Conservation (phyloP, 225 moss, liverwort and hornwort genomes). For the Neckera pumila region DNA sequence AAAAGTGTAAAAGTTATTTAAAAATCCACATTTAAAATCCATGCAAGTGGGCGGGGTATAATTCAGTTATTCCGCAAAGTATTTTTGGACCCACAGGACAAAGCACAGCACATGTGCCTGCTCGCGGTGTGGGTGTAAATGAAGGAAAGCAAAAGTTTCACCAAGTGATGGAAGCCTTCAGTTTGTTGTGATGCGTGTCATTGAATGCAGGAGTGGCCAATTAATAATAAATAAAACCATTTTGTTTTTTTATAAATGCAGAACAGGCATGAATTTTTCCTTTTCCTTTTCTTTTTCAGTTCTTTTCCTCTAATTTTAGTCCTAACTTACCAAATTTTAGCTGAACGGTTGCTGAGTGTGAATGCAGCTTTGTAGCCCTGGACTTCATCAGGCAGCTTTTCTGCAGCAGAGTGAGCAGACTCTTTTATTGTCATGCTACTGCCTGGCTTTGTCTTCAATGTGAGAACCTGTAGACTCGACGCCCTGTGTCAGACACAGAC, state of each 20-base stretch:
- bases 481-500: background rate
- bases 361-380: background rate
- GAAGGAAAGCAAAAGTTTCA: background rate
- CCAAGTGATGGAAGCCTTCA: background rate
- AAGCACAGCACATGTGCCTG: background rate
- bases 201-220: background rate
- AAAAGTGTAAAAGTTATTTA: too few relatives aligned
- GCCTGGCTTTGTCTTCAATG: background rate
- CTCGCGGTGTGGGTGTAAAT: background rate
- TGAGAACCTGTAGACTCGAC: background rate
- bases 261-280: background rate
- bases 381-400: background rate
- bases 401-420: background rate
- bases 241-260: background rate
- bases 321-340: background rate
- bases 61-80: background rate
- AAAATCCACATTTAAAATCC: background rate
- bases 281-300: too few relatives aligned
- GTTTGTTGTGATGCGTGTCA: too few relatives aligned
- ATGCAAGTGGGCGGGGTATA: too few relatives aligned
- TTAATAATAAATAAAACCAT: too few relatives aligned
- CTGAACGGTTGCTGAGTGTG: background rate
- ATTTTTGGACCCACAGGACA: background rate
- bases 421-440: background rate
- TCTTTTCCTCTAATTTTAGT: background rate